Evolutionary conservation across 305 asterid species (phyloP).

Genomic region (Andrographis paniculata): DNA sequence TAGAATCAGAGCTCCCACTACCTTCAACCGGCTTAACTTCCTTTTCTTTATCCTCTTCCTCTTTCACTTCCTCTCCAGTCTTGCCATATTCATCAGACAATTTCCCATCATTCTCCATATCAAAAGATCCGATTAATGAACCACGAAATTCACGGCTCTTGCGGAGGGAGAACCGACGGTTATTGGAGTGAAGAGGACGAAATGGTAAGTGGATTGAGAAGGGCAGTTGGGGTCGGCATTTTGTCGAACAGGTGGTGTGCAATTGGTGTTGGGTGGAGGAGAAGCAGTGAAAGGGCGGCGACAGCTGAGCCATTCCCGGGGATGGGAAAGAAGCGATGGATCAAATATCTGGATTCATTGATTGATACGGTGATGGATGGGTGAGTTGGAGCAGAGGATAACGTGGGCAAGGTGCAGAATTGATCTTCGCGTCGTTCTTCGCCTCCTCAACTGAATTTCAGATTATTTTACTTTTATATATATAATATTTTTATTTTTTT

Average conservation of each 20-base stretch:
- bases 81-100: conserved; percentile 14
- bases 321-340: background rate
- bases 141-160: conserved; percentile 9
- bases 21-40: conserved; percentile 21
- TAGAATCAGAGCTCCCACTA: conserved; percentile 19
- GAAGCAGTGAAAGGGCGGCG: conserved; percentile 14
- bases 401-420: conserved; percentile 14
- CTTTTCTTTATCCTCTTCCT: too few relatives aligned
- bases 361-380: too few relatives aligned
- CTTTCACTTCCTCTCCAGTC: conserved; percentile 18
- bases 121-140: conserved; percentile 26
- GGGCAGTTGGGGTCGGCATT: conserved; percentile 19
- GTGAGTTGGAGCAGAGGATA: background rate
- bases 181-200: conserved; percentile 12
- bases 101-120: conserved; percentile 23
- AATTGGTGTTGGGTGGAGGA: conserved; percentile 32
- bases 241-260: conserved; percentile 32
- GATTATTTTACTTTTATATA: too few relatives aligned
- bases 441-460: too few relatives aligned
- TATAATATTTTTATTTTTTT: too few relatives aligned
- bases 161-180: conserved; percentile 8
- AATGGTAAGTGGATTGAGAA: conserved; percentile 18
- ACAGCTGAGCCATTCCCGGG: background rate
- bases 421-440: conserved; percentile 6
- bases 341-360: background rate